Evolutionary conservation across 305 asterid genomes (phyloP).

Genomic region (Solanum hybrid): DNA sequence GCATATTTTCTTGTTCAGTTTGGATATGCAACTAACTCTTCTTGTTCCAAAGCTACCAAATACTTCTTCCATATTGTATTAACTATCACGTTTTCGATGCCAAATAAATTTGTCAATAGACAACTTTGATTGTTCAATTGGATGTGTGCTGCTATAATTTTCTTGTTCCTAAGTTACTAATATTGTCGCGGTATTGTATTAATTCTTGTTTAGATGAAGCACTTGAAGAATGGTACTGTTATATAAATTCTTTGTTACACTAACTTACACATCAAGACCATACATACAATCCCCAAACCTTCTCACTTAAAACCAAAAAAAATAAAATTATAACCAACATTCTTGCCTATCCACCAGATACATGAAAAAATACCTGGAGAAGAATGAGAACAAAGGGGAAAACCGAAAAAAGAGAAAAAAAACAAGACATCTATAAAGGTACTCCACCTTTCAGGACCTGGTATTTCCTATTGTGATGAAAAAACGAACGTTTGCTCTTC

Average conservation of each 20-base stretch:
- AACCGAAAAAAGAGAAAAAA: neutral
- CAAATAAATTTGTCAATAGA: neutral
- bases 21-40: neutral
- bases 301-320: neutral
- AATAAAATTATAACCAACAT: neutral
- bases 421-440: slow-evolving; percentile 17
- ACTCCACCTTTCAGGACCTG: slow-evolving; percentile 42
- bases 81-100: neutral
- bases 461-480: slow-evolving; percentile 55
- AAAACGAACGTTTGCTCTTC: slow-evolving; percentile 66
- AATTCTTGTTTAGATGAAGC: neutral
- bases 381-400: neutral
- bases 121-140: neutral
- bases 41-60: neutral
- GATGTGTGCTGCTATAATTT: neutral
- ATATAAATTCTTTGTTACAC: neutral
- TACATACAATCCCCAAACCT: neutral
- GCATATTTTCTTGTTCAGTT: neutral
- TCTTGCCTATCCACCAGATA: neutral
- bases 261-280: neutral
- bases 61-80: neutral
- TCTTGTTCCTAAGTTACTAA: neutral
- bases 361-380: neutral
- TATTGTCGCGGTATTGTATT: neutral
- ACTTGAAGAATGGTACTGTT: slow-evolving; percentile 6